Percentiles rank a stretch among this genome's conserved stretches.
These are phyloP conservation scores for Magnaporthiopsis incrustans DNA, from an alignment of 2,329 filamentous ascomycete genomes.

Conservation along the genomic window DNA sequence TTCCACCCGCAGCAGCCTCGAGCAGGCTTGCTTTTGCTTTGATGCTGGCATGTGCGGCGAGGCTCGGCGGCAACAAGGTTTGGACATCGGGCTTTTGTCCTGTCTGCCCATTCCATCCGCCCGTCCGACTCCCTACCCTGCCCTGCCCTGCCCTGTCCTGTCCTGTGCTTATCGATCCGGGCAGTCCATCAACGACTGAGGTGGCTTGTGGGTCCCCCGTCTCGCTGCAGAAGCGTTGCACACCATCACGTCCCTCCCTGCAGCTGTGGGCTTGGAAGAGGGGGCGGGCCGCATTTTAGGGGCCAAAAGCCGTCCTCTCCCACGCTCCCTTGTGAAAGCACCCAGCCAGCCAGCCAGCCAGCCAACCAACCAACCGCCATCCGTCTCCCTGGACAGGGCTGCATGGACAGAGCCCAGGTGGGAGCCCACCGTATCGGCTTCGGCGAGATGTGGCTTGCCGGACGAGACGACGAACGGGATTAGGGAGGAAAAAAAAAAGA, in stretches of 20 bases:
- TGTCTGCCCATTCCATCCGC: neutral
- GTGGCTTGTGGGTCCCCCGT: neutral
- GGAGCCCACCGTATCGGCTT: neutral
- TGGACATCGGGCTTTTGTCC: neutral
- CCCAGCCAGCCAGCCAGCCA: too few relatives aligned
- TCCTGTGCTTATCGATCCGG: neutral
- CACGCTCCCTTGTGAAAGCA: neutral
- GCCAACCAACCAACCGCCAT: neutral
- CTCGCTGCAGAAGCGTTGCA: neutral
- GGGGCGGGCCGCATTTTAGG: too few relatives aligned
- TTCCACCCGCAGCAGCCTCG: neutral
- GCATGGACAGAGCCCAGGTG: neutral
- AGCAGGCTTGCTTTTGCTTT: neutral
- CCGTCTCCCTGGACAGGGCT: neutral
- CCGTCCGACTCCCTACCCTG: neutral
- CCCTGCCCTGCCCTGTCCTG: neutral
- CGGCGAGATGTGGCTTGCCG: too few relatives aligned
- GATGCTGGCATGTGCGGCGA: neutral
- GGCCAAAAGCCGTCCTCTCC: neutral
- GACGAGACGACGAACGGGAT: neutral
- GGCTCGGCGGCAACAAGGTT: neutral
- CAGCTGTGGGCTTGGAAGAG: neutral
- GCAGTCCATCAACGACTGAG: neutral
- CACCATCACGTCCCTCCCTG: neutral
- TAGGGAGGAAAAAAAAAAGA: neutral